Percentiles rank a stretch among this genome's conserved stretches.
Evolutionary conservation across 768 basidiomycete genomes (phyloP).

Genomic region (Termitomyces sp.): DNA sequence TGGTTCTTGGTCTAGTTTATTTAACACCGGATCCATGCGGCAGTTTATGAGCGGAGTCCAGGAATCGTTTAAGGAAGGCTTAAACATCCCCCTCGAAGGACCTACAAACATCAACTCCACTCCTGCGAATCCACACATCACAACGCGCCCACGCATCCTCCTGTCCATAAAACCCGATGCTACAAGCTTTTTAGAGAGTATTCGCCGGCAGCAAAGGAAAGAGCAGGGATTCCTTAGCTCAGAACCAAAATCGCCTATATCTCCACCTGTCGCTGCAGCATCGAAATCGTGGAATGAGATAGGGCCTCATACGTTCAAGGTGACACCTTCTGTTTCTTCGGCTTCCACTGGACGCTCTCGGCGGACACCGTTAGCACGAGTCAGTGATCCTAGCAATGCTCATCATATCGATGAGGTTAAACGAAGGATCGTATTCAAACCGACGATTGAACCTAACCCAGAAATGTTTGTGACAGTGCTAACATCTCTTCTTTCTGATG

Average conservation of each 20-base stretch:
- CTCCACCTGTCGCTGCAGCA: slow-evolving; percentile 18
- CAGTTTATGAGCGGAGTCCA: slow-evolving; percentile 65
- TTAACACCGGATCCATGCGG: slow-evolving; percentile 59
- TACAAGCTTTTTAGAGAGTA: background rate
- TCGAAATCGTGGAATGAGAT: slow-evolving; percentile 57
- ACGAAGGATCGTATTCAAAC: slow-evolving; percentile 30
- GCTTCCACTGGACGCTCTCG: slow-evolving; percentile 33
- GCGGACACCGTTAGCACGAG: slow-evolving; percentile 26
- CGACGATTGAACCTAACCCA: slow-evolving; percentile 19
- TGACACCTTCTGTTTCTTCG: slow-evolving; percentile 37
- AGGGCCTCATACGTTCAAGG: slow-evolving; percentile 21
- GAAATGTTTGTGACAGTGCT: slow-evolving; percentile 6
- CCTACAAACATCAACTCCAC: slow-evolving; percentile 29
- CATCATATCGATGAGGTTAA: slow-evolving; percentile 21
- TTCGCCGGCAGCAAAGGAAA: slow-evolving; percentile 20
- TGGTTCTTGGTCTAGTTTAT: slow-evolving; percentile 78
- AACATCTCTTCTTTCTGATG: slow-evolving; percentile 2
- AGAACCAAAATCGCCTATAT: slow-evolving; percentile 12
- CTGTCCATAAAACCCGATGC: background rate
- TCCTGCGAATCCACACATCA: slow-evolving; percentile 5
- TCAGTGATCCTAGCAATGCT: slow-evolving; percentile 19
- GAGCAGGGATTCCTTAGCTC: slow-evolving; percentile 17
- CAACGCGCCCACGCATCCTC: background rate
- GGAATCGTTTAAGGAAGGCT: slow-evolving; percentile 41
- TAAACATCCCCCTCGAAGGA: slow-evolving; percentile 38